Evolutionary conservation across 768 basidiomycete genomes (phyloP).

Genomic region (Auriculariales sp.): DNA sequence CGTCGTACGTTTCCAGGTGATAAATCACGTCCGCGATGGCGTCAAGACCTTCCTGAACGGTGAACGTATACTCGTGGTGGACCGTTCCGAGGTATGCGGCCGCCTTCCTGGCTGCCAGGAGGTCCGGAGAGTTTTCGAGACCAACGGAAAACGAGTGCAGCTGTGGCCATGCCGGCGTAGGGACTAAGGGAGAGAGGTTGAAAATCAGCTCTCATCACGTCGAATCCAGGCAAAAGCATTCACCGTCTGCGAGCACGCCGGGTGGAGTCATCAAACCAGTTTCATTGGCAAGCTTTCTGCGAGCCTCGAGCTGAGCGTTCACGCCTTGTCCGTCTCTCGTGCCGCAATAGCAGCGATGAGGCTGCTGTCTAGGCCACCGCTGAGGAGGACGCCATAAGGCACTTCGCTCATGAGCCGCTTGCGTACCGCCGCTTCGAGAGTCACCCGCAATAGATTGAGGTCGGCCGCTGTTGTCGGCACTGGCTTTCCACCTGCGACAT

Average conservation of each 20-base stretch:
- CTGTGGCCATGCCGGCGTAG: conserved; percentile 82
- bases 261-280: conserved; percentile 5
- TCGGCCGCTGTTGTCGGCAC: conserved; percentile 52
- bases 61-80: conserved; percentile 97
- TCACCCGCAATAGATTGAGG: conserved; percentile 55
- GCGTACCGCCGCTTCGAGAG: conserved; percentile 80
- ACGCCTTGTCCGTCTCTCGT: conserved; percentile 90
- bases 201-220: too few species aligned
- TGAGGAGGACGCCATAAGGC: conserved; percentile 91
- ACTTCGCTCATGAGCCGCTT: conserved; percentile 98
- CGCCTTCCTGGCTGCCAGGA: conserved; percentile 84
- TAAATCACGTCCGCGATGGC: conserved; percentile 96
- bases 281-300: conserved; percentile 26
- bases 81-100: conserved; percentile 88
- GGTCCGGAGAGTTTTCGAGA: conserved; percentile 86
- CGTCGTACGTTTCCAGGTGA: conserved; percentile 97
- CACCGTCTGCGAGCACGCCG: conserved; percentile 1
- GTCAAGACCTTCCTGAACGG: conserved; percentile 93
- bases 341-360: conserved; percentile 92
- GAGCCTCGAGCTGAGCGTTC: conserved; percentile 58
- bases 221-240: conserved; percentile 3
- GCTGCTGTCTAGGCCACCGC: conserved; percentile 90
- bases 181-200: conserved; percentile 26
- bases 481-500: conserved; percentile 42
- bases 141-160: conserved; percentile 97